A percentile compares a stretch with the other conserved stretches of the same genome.
phyloP scores from a whole-genome alignment of 2,329 filamentous ascomycete genomes.

The Calonectria ilicicola region DNA sequence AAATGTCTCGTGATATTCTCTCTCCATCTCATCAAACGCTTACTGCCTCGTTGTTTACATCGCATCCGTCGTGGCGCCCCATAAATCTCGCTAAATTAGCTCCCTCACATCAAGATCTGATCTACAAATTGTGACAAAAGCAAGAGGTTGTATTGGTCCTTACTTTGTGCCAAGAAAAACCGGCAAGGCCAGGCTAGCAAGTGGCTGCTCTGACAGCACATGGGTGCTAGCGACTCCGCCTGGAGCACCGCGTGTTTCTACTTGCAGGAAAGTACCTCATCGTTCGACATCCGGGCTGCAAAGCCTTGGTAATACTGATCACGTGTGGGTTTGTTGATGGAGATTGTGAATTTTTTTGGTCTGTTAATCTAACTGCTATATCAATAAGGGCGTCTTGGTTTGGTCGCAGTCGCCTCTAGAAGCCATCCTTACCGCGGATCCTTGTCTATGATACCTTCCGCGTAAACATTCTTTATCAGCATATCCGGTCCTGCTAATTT shows the following conservation, averaged over 20 bases:
- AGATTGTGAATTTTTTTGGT: not conserved
- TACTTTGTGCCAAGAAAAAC: not conserved
- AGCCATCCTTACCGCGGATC: not conserved
- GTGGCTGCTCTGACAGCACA: not conserved
- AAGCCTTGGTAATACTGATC: not conserved
- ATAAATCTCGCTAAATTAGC: not conserved
- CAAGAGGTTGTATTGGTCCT: not conserved
- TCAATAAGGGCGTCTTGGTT: not conserved
- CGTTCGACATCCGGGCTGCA: not conserved
- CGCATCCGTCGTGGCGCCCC: not conserved
- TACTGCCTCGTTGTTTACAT: not conserved
- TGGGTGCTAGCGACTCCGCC: not conserved
- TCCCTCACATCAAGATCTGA: not conserved
- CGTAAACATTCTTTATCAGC: not conserved
- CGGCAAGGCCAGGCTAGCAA: not conserved
- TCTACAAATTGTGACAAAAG: not conserved
- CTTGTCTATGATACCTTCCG: not conserved
- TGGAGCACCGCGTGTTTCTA: not conserved
- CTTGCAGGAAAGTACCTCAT: not conserved
- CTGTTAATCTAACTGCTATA: not conserved
- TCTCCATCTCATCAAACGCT: not conserved
- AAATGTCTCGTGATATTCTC: not conserved
- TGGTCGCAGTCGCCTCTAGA: not conserved
- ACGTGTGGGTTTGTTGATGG: not conserved
- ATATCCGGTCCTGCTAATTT: not conserved